A percentile compares a stretch with the other conserved stretches of the same genome.
These are phyloP conservation scores for Xylaria sp. DNA, from an alignment of 2,329 filamentous ascomycete species.

Conservation along the genomic window DNA sequence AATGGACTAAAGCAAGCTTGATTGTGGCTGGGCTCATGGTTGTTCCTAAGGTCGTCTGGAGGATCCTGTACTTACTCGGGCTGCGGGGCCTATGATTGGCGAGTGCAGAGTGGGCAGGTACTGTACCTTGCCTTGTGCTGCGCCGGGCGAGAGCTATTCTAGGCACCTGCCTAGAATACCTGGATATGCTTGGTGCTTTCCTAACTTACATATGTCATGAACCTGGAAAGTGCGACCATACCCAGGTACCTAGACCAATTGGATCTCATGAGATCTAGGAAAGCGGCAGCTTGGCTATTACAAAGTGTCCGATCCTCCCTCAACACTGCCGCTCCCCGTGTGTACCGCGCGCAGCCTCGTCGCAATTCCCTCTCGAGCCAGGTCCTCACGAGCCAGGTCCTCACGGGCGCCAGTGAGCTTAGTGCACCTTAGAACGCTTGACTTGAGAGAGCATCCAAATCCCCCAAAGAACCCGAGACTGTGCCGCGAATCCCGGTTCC, in stretches of 20 bases:
- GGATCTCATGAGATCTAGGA: neutral
- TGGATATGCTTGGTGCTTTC: no score
- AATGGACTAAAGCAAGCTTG: neutral
- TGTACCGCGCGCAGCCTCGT: neutral
- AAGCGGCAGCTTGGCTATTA: neutral
- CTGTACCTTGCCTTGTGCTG: neutral
- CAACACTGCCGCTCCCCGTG: no score
- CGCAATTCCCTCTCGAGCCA: neutral
- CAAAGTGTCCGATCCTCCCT: neutral
- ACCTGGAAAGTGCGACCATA: conserved; percentile 16
- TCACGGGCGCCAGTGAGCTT: conserved; percentile 7
- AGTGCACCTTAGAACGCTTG: neutral
- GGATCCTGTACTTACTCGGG: no score
- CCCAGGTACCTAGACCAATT: conserved; percentile 3
- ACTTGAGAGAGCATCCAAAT: neutral
- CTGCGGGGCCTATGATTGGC: conserved; percentile 13
- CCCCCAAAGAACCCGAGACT: neutral
- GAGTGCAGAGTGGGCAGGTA: neutral
- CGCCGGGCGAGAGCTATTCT: neutral
- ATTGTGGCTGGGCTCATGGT: neutral
- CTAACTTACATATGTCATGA: neutral
- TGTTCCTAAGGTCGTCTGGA: no score
- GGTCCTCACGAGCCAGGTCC: conserved; percentile 2
- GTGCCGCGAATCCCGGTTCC: conserved; percentile 1
- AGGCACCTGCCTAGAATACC: neutral